phyloP scores from a whole-genome alignment of 2,329 filamentous ascomycete species.

The Penicillium sp. region DNA sequence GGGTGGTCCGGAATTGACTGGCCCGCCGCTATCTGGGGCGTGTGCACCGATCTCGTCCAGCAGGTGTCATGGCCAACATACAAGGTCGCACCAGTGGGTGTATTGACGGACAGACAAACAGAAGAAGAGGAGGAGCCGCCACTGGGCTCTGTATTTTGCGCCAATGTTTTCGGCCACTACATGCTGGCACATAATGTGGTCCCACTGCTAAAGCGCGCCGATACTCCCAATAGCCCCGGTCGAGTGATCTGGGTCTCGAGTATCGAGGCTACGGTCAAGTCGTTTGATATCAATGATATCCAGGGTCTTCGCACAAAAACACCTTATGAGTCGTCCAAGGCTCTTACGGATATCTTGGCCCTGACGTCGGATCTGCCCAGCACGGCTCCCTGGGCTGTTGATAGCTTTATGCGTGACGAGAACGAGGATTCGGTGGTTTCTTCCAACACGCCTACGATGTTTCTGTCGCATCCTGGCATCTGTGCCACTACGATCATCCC shows the following conservation, averaged over 20 bases:
- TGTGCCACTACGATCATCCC: constrained; percentile 77
- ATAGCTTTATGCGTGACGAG: constrained; percentile 46
- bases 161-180: constrained; percentile 95
- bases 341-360: constrained; percentile 76
- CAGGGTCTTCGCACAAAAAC: constrained; percentile 60
- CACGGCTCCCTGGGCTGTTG: constrained; percentile 51
- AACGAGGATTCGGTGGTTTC: constrained; percentile 5
- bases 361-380: constrained; percentile 66
- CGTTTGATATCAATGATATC: constrained; percentile 64
- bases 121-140: constrained; percentile 46
- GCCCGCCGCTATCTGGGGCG: constrained; percentile 51
- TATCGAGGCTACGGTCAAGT: constrained; percentile 60
- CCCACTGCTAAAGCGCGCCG: constrained; percentile 59
- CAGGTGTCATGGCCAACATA: constrained; percentile 70
- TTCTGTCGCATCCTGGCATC: constrained; percentile 80
- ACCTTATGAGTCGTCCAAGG: constrained; percentile 83
- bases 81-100: constrained; percentile 61
- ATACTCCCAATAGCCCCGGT: constrained; percentile 44
- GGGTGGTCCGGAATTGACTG: constrained; percentile 79
- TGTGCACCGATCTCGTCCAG: constrained; percentile 60
- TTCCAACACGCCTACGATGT: constrained; percentile 53
- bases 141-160: constrained; percentile 78
- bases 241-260: constrained; percentile 85
- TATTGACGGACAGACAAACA: constrained; percentile 50
- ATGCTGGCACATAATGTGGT: constrained; percentile 75